Conservation (phyloP, 2,329 filamentous ascomycete species). For the Sporothrix pallida region DNA sequence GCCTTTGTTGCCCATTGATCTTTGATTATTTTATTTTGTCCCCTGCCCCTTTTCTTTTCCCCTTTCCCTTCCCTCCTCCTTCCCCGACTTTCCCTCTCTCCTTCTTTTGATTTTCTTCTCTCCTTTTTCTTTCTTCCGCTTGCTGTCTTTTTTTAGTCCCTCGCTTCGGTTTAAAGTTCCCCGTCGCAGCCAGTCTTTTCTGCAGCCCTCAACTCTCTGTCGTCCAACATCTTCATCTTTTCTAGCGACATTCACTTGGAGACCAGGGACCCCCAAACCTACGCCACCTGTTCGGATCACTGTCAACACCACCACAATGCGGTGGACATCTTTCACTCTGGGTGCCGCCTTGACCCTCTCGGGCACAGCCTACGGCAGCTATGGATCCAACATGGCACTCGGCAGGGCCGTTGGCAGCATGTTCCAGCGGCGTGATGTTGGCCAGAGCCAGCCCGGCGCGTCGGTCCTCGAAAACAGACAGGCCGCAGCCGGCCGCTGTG, state of each 20-base stretch:
- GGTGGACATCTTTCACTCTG: slow-evolving; percentile 26
- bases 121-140: background rate
- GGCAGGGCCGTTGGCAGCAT: slow-evolving; percentile 11
- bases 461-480: slow-evolving; percentile 21
- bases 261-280: no score
- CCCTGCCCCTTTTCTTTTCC: background rate
- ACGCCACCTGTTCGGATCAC: no score
- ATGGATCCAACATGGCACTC: slow-evolving; percentile 27
- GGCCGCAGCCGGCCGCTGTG: slow-evolving; percentile 32
- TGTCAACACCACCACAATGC: slow-evolving; percentile 20
- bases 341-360: slow-evolving; percentile 30
- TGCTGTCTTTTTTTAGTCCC: slow-evolving; percentile 6
- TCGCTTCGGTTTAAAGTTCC: slow-evolving; percentile 18
- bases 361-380: slow-evolving; percentile 26
- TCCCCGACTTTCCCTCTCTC: background rate
- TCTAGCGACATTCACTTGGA: no score
- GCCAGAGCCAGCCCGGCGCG: background rate
- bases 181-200: slow-evolving; percentile 29
- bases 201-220: background rate
- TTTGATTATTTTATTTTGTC: slow-evolving; percentile 18
- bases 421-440: slow-evolving; percentile 14
- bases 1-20: background rate
- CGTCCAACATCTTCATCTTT: background rate
- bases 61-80: background rate
- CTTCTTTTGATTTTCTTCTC: background rate